These are phyloP conservation scores for Calonectria crousiana DNA, from an alignment of 2,329 filamentous ascomycete species.

Conservation along the genomic window DNA sequence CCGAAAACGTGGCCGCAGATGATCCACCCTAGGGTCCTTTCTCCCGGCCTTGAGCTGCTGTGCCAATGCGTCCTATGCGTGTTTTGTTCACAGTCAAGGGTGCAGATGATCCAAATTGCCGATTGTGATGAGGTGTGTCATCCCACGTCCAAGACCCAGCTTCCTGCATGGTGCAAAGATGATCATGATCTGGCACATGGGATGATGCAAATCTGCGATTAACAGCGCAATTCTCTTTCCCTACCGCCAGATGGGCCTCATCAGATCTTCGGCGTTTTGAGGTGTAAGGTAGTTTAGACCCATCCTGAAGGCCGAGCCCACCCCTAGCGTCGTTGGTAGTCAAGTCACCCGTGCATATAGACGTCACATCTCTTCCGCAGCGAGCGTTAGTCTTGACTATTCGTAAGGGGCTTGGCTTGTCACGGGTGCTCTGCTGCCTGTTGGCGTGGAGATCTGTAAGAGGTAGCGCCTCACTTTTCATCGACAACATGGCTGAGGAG, in stretches of 20 bases:
- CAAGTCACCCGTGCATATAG: constrained; percentile 34
- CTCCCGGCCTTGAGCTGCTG: neutral
- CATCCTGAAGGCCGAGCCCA: neutral
- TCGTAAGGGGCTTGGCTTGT: constrained; percentile 60
- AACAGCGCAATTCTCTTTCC: constrained; percentile 35
- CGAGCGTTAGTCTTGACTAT: constrained; percentile 57
- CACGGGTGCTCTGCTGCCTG: constrained; percentile 32
- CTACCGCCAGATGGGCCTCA: constrained; percentile 14
- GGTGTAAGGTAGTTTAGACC: constrained; percentile 47
- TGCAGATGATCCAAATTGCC: constrained; percentile 13
- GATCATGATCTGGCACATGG: neutral
- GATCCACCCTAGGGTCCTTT: constrained; percentile 11
- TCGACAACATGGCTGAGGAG: constrained; percentile 50
- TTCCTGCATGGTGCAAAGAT: constrained; percentile 6
- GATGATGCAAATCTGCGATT: neutral
- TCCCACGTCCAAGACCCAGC: constrained; percentile 25
- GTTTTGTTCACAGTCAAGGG: constrained; percentile 36
- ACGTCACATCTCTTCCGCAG: constrained; percentile 30
- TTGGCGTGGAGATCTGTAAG: constrained; percentile 48
- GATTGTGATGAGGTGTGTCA: constrained; percentile 24
- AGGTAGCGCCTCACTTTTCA: constrained; percentile 40
- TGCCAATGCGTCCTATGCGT: constrained; percentile 23
- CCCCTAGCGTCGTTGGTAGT: constrained; percentile 42
- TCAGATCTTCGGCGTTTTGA: constrained; percentile 49
- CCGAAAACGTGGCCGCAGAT: constrained; percentile 27